phyloP scores from a whole-genome alignment of 1,139 yeast genomes.

The Kurtzmaniella natalensis region DNA sequence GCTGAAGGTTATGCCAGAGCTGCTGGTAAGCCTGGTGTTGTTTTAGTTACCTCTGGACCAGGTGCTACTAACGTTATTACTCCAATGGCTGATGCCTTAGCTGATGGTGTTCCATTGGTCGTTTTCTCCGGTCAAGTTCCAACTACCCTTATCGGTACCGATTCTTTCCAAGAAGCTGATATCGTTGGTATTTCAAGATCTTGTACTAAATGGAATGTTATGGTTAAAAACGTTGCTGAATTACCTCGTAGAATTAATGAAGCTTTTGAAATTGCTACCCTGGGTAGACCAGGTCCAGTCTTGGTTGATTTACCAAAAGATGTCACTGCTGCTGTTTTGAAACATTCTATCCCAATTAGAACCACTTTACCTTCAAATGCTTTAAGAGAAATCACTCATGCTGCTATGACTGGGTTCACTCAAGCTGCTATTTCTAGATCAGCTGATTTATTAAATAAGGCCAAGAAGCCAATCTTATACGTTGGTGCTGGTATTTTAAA shows the following conservation, averaged over 20 bases:
- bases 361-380: slow-evolving; percentile 83
- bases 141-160: slow-evolving; percentile 93
- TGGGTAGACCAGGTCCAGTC: slow-evolving; percentile 98
- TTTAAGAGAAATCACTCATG: slow-evolving; percentile 63
- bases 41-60: slow-evolving; percentile 95
- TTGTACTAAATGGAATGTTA: slow-evolving; percentile 98
- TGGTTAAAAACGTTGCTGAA: slow-evolving; percentile 94
- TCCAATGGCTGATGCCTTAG: slow-evolving; percentile 95
- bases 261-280: slow-evolving; percentile 93
- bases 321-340: slow-evolving; percentile 87
- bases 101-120: slow-evolving; percentile 95
- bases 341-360: slow-evolving; percentile 82
- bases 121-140: slow-evolving; percentile 99
- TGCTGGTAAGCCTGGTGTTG: slow-evolving; percentile 96
- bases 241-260: slow-evolving; percentile 94
- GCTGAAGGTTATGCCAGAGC: slow-evolving; percentile 99
- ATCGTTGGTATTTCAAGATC: slow-evolving; percentile 94
- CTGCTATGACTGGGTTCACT: slow-evolving; percentile 74
- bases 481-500: slow-evolving; percentile 91
- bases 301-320: slow-evolving; percentile 96
- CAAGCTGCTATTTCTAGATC: slow-evolving; percentile 71
- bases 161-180: slow-evolving; percentile 98
- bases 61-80: slow-evolving; percentile 98
- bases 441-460: slow-evolving; percentile 71
- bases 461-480: slow-evolving; percentile 84